Evolutionary conservation across 768 basidiomycete species (phyloP).

Genomic region (Daedaleopsis nitida): DNA sequence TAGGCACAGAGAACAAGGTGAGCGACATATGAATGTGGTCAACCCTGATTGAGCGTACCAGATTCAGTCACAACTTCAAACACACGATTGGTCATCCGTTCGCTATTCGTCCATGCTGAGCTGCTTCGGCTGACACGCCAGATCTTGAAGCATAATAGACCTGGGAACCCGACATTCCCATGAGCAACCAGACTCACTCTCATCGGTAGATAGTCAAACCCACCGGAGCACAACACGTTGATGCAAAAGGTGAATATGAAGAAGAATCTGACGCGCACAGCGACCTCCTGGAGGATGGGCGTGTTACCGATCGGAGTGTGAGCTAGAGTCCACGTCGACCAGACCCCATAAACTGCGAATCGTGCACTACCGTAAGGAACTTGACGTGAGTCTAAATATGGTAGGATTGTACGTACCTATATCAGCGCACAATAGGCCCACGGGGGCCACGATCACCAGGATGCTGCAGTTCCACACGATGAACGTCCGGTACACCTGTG

Average conservation of each 20-base stretch:
- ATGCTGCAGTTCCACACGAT: no score
- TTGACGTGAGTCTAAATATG: no score
- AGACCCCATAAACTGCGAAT: background rate
- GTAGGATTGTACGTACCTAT: no score
- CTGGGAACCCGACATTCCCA: background rate
- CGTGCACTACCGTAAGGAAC: no score
- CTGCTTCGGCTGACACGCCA: background rate
- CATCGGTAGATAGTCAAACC: background rate
- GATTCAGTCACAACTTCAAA: conserved; percentile 5
- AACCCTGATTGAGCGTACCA: background rate
- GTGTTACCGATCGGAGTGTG: background rate
- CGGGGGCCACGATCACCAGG: no score
- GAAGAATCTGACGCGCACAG: background rate
- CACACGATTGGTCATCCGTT: background rate
- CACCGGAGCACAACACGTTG: background rate
- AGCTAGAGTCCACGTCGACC: background rate
- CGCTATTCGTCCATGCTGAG: background rate
- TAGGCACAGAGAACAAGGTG: background rate
- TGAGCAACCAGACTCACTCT: no score
- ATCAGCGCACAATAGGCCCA: no score
- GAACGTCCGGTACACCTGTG: no score
- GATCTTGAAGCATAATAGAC: conserved; percentile 3
- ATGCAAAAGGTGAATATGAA: background rate
- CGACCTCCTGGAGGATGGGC: background rate
- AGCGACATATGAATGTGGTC: no score